A percentile compares a stretch with the other conserved stretches of the same genome.
Evolutionary conservation across 2,329 filamentous ascomycete genomes (phyloP).

Genomic region (Claviceps humidiphila): DNA sequence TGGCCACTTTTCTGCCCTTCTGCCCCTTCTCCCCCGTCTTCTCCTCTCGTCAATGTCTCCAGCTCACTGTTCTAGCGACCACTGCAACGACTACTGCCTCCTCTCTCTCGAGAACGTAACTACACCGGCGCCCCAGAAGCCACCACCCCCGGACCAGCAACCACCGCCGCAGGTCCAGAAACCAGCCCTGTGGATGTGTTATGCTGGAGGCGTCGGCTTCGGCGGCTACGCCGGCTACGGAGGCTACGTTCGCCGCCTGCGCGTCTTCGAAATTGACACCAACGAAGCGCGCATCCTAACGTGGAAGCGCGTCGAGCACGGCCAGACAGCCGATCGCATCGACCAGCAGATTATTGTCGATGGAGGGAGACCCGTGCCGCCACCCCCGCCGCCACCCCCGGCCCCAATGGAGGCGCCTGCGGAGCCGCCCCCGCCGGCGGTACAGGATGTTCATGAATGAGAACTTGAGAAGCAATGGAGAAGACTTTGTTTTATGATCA

Average conservation of each 20-base stretch:
- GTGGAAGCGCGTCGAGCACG: constrained; percentile 77
- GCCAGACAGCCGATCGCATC: constrained; percentile 37
- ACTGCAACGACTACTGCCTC: constrained; percentile 93
- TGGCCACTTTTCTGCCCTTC: background rate
- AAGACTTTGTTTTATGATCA: background rate
- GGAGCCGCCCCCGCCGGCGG: background rate
- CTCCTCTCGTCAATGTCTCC: background rate
- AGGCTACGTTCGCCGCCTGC: constrained; percentile 68
- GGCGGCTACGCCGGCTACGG: constrained; percentile 91
- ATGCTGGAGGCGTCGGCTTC: constrained; percentile 81
- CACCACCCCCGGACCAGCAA: constrained; percentile 1
- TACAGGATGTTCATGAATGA: constrained; percentile 7
- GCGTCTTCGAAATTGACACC: constrained; percentile 88
- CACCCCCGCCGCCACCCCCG: constrained; percentile 12
- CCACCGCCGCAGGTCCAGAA: constrained; percentile 17
- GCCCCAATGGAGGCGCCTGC: background rate
- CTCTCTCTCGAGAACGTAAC: constrained; percentile 36
- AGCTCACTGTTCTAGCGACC: constrained; percentile 47
- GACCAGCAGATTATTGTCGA: constrained; percentile 57
- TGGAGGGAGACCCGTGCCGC: constrained; percentile 33
- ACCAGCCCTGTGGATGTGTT: constrained; percentile 92
- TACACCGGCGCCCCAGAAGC: constrained; percentile 3
- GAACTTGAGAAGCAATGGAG: background rate
- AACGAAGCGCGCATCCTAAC: constrained; percentile 80
- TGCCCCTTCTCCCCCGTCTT: background rate